Base-by-base conservation (phyloP, 805 yeast species). In the Zygosaccharomyces siamensis region DNA sequence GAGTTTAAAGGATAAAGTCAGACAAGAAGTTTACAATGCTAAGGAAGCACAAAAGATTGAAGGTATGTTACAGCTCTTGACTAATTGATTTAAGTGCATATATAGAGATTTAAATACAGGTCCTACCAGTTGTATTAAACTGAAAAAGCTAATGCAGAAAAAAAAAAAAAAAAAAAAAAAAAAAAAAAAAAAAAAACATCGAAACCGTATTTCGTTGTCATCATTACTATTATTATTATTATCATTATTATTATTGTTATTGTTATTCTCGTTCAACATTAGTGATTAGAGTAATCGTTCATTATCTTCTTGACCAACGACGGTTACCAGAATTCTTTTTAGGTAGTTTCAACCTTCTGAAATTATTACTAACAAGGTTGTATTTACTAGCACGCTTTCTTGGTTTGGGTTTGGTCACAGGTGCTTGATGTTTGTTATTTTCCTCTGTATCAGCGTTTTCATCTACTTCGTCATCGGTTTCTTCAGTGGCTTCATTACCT, bases 1-100 rank as follows among this genome's bases (percentile, higher is more conserved):
- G 43, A 77, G 78, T 48, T 71, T 93, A 53, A 74, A 76, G 57
- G 77, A 77, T 62, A 80, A 79, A 59, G 74, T 92, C 24, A 78
- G 76, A 48, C 63, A 70, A 30, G 97, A 92, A 68, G 79, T 89
- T 21, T 77, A 76, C 48, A 83, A 85, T 61, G 86, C 96, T 39
- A 80, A 80, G 63, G 97, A 90, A 63, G 95, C 97, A 5, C 86
- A 84, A 65, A 84, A 81, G 64, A 81, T 93, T 39, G 89, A 86
- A 60, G 99, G 99, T 47, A 93, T 93, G 97, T 72, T 93, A 59
- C 95, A 89, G 68, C 69, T 93, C 57, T 74, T 92, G 59, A 83
- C 89, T 52, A 77, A 56, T 51, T 58, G 41, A 49, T 12, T 39
- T 11, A 11, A 18, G 12, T 39, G 32, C 26, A 18, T 27, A 31